A percentile compares a stretch with the other conserved stretches of the same genome.
These are phyloP conservation scores for Helenozyma baotianmanensis DNA, from an alignment of 805 yeast genomes.

Conservation along the genomic window DNA sequence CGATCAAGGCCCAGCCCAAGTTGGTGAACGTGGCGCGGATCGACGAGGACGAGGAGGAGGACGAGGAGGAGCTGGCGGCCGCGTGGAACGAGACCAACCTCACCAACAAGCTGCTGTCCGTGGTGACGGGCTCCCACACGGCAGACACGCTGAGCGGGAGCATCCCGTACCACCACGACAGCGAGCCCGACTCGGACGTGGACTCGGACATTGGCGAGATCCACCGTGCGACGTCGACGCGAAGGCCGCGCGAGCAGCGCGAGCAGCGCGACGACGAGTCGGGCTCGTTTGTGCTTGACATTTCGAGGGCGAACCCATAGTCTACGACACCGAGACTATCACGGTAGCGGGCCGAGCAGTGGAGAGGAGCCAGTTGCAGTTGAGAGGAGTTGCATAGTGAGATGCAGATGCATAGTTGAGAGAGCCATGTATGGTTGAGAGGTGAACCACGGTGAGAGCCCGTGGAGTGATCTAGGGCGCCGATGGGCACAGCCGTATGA, in stretches of 20 bases:
- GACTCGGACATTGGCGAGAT: conserved; percentile 46
- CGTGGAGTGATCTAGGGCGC: too few species aligned
- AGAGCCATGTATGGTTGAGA: too few species aligned
- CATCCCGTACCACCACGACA: conserved; percentile 1
- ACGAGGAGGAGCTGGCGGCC: conserved; percentile 18
- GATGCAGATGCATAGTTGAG: too few species aligned
- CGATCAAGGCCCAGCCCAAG: conserved; percentile 70
- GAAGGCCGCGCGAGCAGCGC: conserved; percentile 2
- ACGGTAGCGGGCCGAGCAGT: too few species aligned
- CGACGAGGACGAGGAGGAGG: conserved; percentile 37
- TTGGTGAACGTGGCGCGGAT: conserved; percentile 54
- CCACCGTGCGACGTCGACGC: conserved; percentile 31
- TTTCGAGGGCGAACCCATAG: conserved; percentile 6
- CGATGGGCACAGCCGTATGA: too few species aligned
- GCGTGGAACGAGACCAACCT: neutral
- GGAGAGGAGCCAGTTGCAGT: too few species aligned
- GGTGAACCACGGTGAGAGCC: too few species aligned
- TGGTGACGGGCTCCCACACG: neutral
- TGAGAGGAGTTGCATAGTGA: too few species aligned
- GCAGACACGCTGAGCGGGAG: conserved; percentile 1
- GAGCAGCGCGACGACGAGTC: conserved; percentile 4
- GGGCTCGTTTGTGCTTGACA: conserved; percentile 14
- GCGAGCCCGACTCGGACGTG: conserved; percentile 31
- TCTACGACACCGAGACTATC: neutral
- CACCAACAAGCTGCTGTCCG: neutral